Evolutionary conservation across 1,139 yeast genomes (phyloP).

Genomic region (Pichia sp.): DNA sequence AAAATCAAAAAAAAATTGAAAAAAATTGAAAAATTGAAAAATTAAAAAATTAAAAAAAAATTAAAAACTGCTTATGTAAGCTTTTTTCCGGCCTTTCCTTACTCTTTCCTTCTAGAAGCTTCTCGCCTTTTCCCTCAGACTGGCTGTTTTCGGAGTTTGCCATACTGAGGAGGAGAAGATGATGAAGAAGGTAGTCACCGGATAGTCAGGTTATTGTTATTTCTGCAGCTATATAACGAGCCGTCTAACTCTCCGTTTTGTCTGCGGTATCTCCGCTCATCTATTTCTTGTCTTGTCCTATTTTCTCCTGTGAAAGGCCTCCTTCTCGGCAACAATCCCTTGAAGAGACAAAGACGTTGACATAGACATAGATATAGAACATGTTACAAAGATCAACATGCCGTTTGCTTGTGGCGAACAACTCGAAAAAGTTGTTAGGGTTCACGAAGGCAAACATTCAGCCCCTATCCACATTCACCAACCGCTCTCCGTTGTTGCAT

Average conservation of each 20-base stretch:
- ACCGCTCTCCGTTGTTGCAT: not conserved
- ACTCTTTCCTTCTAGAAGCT: not conserved
- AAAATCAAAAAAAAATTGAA: not conserved
- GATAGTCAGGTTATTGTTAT: not conserved
- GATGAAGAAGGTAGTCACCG: not conserved
- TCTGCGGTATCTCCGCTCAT: not conserved
- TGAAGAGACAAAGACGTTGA: not conserved
- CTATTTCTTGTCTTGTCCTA: not conserved
- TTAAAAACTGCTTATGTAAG: not conserved
- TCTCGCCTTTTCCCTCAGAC: not conserved
- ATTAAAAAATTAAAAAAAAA: not conserved
- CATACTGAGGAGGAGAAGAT: not conserved
- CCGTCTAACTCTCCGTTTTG: not conserved
- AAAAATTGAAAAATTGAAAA: not conserved
- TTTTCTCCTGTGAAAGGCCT: not conserved
- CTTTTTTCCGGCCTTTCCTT: not conserved
- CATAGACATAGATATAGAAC: not conserved
- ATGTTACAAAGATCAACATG: conserved; percentile 1
- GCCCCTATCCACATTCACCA: not conserved
- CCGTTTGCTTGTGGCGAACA: not conserved
- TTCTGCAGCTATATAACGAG: not conserved
- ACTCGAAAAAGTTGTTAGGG: not conserved
- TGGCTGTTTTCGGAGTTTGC: not conserved
- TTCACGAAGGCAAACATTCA: not conserved
- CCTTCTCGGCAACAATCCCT: not conserved